Evolutionary conservation across 1,284 basidiomycete species (phyloP).

Genomic region (Marasmius sp.): DNA sequence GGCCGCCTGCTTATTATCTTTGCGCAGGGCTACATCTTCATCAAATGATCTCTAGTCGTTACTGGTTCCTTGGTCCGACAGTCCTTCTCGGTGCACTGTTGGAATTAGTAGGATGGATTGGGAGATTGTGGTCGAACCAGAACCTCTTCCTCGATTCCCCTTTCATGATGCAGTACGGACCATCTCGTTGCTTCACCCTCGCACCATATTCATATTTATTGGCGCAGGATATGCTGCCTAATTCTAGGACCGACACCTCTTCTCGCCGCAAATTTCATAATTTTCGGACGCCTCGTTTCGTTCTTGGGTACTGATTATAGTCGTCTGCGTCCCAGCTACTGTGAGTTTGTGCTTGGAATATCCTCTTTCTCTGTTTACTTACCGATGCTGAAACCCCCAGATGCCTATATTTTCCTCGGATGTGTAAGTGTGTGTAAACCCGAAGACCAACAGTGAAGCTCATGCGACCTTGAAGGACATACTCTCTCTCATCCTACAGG

Average conservation of each 20-base stretch:
- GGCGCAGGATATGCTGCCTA: conserved; percentile 36
- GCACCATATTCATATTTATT: too few species aligned
- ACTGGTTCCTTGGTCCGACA: conserved; percentile 57
- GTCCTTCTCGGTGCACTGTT: conserved; percentile 46
- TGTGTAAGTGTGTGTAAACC: not conserved
- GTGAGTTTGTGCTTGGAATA: conserved; percentile 30
- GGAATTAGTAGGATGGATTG: conserved; percentile 53
- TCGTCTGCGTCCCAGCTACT: conserved; percentile 37
- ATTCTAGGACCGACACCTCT: conserved; percentile 49
- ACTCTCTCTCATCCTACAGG: conserved; percentile 52
- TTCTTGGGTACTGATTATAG: conserved; percentile 45
- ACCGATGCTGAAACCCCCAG: conserved; percentile 14
- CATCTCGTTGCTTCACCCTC: not conserved
- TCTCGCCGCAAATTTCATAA: conserved; percentile 49
- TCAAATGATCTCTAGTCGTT: conserved; percentile 40
- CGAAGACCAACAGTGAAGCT: not conserved
- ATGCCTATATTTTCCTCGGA: conserved; percentile 14
- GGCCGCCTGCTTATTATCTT: not conserved
- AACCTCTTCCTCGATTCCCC: conserved; percentile 24
- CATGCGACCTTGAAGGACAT: conserved; percentile 39
- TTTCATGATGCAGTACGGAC: conserved; percentile 33
- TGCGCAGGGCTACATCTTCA: conserved; percentile 38
- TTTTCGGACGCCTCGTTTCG: conserved; percentile 45
- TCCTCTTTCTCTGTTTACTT: not conserved
- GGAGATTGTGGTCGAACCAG: conserved; percentile 35